Base-by-base conservation (phyloP, 257 asterid genomes). In the Primulina tabacum region DNA sequence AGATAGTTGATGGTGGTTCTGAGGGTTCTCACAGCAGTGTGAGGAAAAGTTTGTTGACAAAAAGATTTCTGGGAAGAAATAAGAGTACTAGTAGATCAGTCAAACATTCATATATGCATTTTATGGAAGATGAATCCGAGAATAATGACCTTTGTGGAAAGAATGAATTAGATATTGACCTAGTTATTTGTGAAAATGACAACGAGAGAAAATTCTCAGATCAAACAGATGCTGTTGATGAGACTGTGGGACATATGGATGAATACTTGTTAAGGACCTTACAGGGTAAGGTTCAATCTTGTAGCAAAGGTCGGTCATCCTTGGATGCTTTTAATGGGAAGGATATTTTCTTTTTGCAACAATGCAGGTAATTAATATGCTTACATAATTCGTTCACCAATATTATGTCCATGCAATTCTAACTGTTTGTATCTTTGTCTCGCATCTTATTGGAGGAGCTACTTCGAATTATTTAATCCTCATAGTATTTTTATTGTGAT, bases 1-100 rank as follows among this genome's bases (percentile, higher is more conserved):
- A 82, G 76, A 63, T 81, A 16, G 82, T 87, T 71, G 91, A 84
- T 73, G 88, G 71, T 70, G 88, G 86, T 64, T 83, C 88, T 28
- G 92, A 84, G 73, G 87, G 78, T 76, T 78, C 90, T 64, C 87
- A 73, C 64, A 80, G 80, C 64, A 38, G 70, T 34, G 84, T 69
- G 71, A 79, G 80, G 75, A 77, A 81, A 68, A 59, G 69, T 63
- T 64, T 64, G 60, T 60, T 63, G 35, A 62, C 28, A 29, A 80
- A 74, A 40, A 67, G 62, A 71, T 72, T 38, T 52, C 53, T 75
- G 30, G 81, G 68, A 71, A 72, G 80, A 8, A 79, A 67, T 72
- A 62, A 65, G 58, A 64, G 65, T 55, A 76, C 72, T 75, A 70
- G 74, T 35, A 70, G 65, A 21, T 72, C 75, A 0, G 64, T 62